Percentiles rank a stretch among this genome's conserved stretches.
phyloP scores from a whole-genome alignment of 768 basidiomycete genomes.

The Tylopilus felleus region DNA sequence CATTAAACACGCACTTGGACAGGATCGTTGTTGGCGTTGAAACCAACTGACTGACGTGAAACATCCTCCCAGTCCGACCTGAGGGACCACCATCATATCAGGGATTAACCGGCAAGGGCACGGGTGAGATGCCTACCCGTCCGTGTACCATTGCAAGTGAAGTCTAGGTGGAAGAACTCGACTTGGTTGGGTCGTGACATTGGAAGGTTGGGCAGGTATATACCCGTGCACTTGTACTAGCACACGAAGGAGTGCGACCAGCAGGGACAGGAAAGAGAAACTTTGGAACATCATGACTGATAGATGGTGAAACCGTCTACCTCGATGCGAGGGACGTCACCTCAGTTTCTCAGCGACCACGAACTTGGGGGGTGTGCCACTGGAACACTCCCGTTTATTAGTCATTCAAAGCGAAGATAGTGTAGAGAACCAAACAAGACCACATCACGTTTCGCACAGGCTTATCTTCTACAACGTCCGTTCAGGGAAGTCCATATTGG shows the following conservation, averaged over 20 bases:
- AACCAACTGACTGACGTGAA: conserved; percentile 57
- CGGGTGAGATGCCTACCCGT: conserved; percentile 36
- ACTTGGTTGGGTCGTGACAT: conserved; percentile 50
- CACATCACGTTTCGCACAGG: too few species aligned
- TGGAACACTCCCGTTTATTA: not conserved
- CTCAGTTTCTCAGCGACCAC: not conserved
- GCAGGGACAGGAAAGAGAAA: conserved; percentile 4
- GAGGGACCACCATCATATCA: conserved; percentile 12
- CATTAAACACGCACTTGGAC: conserved; percentile 45
- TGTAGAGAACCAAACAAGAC: not conserved
- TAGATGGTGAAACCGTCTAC: conserved; percentile 2
- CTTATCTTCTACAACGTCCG: too few species aligned
- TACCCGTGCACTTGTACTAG: conserved; percentile 40
- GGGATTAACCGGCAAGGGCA: conserved; percentile 1
- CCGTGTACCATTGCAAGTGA: conserved; percentile 56
- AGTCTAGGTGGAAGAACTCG: conserved; percentile 50
- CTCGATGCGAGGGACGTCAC: conserved; percentile 12
- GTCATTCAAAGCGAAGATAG: not conserved
- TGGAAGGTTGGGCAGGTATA: conserved; percentile 71
- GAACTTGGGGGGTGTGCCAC: conserved; percentile 3
- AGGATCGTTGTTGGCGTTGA: conserved; percentile 42
- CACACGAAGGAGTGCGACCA: conserved; percentile 3
- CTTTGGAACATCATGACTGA: conserved; percentile 15
- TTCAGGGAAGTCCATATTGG: too few species aligned
- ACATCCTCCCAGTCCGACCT: conserved; percentile 55